A percentile compares a stretch with the other conserved stretches of the same genome.
phyloP scores from a whole-genome alignment of 176 grass and related monocot species.

The Rhynchospora pubera region DNA sequence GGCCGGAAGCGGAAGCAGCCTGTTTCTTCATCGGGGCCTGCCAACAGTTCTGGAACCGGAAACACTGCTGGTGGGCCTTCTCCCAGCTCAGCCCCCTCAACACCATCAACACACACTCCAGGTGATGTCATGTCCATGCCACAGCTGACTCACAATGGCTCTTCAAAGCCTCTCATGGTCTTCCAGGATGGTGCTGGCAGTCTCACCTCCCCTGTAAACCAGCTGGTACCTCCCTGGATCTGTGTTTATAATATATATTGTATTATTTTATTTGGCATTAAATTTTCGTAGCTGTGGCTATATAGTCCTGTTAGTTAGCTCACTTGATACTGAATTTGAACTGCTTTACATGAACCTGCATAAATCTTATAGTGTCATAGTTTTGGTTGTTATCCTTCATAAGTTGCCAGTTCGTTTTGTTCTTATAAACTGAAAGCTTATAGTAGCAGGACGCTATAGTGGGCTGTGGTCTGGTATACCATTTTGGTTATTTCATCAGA shows the following conservation, averaged over 20 bases:
- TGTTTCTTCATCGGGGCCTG: conserved; percentile 56
- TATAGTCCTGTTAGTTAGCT: neutral
- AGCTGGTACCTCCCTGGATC: conserved; percentile 41
- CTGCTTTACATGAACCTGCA: neutral
- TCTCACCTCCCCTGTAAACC: conserved; percentile 76
- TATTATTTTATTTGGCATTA: neutral
- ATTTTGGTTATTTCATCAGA: neutral
- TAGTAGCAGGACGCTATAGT: neutral
- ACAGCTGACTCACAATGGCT: conserved; percentile 71
- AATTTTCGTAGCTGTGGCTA: too few species aligned
- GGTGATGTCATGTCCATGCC: conserved; percentile 83
- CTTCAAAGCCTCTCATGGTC: conserved; percentile 69
- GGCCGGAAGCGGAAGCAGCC: conserved; percentile 75
- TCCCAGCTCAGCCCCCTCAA: conserved; percentile 93
- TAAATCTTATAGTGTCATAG: neutral
- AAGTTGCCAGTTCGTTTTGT: neutral
- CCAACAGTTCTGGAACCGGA: conserved; percentile 84
- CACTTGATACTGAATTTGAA: neutral
- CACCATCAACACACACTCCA: conserved; percentile 94
- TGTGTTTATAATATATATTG: neutral
- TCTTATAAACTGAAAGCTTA: neutral
- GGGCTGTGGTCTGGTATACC: neutral
- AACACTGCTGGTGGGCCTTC: conserved; percentile 92
- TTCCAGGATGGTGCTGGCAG: conserved; percentile 79
- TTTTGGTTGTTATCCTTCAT: neutral